A percentile compares a stretch with the other conserved stretches of the same genome.
Evolutionary conservation across 2,329 filamentous ascomycete species (phyloP).

Genomic region (Beauveria brongniartii): DNA sequence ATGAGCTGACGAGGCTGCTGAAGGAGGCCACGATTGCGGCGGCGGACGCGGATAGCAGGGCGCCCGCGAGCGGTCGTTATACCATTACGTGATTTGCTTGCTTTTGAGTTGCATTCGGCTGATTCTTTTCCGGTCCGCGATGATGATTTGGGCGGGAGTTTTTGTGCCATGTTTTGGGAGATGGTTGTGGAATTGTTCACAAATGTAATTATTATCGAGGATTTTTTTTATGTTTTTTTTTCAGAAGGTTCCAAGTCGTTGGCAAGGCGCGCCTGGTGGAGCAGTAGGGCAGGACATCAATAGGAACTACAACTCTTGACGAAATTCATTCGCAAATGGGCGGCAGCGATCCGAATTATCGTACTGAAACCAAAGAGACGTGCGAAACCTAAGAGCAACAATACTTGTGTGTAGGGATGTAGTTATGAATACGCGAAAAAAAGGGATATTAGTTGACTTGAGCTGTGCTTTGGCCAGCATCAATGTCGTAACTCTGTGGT

Average conservation of each 20-base stretch:
- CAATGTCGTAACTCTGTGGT: neutral
- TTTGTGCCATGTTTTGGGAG: neutral
- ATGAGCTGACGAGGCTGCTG: constrained; percentile 77
- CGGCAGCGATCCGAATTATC: too few relatives aligned
- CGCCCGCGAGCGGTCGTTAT: constrained; percentile 74
- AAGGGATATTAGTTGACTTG: neutral
- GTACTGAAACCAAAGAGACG: too few relatives aligned
- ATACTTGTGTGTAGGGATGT: too few relatives aligned
- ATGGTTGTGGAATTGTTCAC: neutral
- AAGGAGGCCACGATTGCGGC: constrained; percentile 87
- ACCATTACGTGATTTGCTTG: constrained; percentile 59
- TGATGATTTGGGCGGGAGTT: neutral
- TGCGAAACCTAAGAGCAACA: too few relatives aligned
- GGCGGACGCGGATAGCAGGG: constrained; percentile 74
- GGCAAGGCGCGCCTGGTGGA: too few relatives aligned
- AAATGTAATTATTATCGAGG: neutral
- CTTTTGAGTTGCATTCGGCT: neutral
- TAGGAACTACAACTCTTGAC: too few relatives aligned
- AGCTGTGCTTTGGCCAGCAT: neutral
- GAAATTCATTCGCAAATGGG: too few relatives aligned
- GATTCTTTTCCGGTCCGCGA: neutral
- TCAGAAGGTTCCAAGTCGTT: too few relatives aligned
- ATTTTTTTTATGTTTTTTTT: too few relatives aligned
- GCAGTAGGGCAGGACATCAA: too few relatives aligned
- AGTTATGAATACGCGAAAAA: too few relatives aligned